These are phyloP conservation scores for Porodaedalea pini DNA, from an alignment of 1,284 basidiomycete genomes.

Conservation along the genomic window DNA sequence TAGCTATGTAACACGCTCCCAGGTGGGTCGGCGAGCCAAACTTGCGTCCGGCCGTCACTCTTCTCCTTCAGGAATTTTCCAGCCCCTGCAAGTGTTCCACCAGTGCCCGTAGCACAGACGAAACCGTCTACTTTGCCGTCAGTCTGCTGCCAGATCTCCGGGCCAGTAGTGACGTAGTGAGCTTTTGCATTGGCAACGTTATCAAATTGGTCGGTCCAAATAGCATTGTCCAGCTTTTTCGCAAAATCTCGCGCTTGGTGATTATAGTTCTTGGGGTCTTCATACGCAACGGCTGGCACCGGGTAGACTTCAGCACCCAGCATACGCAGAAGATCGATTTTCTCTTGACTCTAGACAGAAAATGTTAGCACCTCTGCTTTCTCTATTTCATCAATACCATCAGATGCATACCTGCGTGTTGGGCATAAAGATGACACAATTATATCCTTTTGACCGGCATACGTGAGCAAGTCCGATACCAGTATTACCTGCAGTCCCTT, in stretches of 20 bases:
- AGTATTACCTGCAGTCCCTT: slow-evolving; percentile 99
- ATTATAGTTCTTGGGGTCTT: slow-evolving; percentile 97
- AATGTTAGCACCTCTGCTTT: not conserved
- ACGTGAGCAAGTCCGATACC: slow-evolving; percentile 96
- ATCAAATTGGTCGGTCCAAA: slow-evolving; percentile 99
- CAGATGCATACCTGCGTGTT: slow-evolving; percentile 70
- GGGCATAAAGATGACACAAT: slow-evolving; percentile 99
- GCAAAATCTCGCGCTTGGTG: slow-evolving; percentile 95
- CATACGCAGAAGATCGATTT: slow-evolving; percentile 96
- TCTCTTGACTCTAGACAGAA: slow-evolving; percentile 79
- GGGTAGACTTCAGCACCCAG: slow-evolving; percentile 51
- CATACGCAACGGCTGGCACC: slow-evolving; percentile 51
- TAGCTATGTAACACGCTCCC: slow-evolving; percentile 91
- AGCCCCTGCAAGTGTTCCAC: slow-evolving; percentile 90
- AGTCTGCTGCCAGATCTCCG: slow-evolving; percentile 96
- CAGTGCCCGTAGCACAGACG: slow-evolving; percentile 92
- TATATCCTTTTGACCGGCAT: slow-evolving; percentile 90
- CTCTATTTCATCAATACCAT: not conserved
- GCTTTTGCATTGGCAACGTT: slow-evolving; percentile 87
- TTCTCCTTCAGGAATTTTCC: slow-evolving; percentile 86
- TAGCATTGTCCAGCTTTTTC: slow-evolving; percentile 77
- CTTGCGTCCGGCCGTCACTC: slow-evolving; percentile 77
- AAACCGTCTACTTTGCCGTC: slow-evolving; percentile 83
- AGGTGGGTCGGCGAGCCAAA: slow-evolving; percentile 96
- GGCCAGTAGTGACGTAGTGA: slow-evolving; percentile 90